Evolutionary conservation across 495 filamentous ascomycete genomes (phyloP).

Genomic region (Sordaria brevicollis): DNA sequence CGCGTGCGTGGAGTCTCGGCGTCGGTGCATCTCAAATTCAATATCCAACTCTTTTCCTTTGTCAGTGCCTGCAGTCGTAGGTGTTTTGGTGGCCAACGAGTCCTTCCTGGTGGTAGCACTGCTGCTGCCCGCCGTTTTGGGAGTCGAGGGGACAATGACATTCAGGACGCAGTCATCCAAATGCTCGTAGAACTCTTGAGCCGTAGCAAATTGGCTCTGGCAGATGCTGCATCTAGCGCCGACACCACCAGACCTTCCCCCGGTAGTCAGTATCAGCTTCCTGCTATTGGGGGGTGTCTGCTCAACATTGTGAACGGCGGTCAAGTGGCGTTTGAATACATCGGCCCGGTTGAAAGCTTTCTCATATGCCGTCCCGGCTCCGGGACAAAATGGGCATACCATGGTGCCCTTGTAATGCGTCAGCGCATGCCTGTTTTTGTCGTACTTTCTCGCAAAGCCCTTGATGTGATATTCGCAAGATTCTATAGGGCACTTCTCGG

Average conservation of each 20-base stretch:
- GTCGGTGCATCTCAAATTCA: slow-evolving; percentile 4
- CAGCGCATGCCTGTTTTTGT: slow-evolving; percentile 96
- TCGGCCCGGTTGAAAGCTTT: slow-evolving; percentile 99
- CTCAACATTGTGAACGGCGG: slow-evolving; percentile 87
- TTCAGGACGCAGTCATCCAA: slow-evolving; percentile 94
- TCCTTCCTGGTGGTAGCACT: slow-evolving; percentile 15
- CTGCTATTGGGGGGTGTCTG: slow-evolving; percentile 93
- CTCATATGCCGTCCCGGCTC: slow-evolving; percentile 81
- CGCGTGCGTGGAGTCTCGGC: background rate
- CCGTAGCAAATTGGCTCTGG: slow-evolving; percentile 74
- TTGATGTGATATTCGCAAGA: slow-evolving; percentile 93
- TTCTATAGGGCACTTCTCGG: slow-evolving; percentile 91
- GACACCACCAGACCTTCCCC: slow-evolving; percentile 34
- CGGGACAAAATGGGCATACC: slow-evolving; percentile 97
- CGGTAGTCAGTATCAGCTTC: slow-evolving; percentile 39
- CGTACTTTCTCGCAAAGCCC: slow-evolving; percentile 95
- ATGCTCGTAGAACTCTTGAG: slow-evolving; percentile 98
- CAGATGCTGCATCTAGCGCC: slow-evolving; percentile 97
- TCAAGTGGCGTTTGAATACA: slow-evolving; percentile 96
- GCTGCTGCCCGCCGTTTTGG: slow-evolving; percentile 33
- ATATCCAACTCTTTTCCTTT: slow-evolving; percentile 19
- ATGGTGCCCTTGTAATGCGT: slow-evolving; percentile 99
- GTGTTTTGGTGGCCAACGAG: slow-evolving; percentile 16
- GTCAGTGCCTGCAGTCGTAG: slow-evolving; percentile 18
- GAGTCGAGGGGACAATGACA: slow-evolving; percentile 81